A percentile compares a stretch with the other conserved stretches of the same genome.
phyloP scores from a whole-genome alignment of 2,329 filamentous ascomycete species.

The Xylaria sp. region DNA sequence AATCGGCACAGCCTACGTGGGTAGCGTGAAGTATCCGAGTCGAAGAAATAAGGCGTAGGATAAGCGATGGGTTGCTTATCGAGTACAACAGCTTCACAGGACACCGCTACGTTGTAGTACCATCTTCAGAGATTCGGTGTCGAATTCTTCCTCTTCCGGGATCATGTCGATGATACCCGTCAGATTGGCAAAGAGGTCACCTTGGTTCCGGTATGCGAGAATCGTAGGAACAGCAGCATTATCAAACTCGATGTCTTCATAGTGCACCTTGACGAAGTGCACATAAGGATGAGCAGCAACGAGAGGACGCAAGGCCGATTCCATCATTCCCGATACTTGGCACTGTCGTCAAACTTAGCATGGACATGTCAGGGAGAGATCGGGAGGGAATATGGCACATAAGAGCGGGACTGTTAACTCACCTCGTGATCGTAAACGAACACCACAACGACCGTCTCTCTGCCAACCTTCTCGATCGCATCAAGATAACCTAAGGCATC shows the following conservation, averaged over 20 bases:
- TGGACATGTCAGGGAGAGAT: slow-evolving; percentile 13
- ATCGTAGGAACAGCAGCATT: slow-evolving; percentile 87
- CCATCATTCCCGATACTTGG: slow-evolving; percentile 80
- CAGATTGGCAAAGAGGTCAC: slow-evolving; percentile 90
- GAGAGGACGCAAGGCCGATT: slow-evolving; percentile 79
- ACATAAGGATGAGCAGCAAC: slow-evolving; percentile 76
- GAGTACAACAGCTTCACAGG: slow-evolving; percentile 52
- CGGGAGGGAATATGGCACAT: neutral
- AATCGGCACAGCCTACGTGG: slow-evolving; percentile 23
- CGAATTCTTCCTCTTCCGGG: slow-evolving; percentile 73
- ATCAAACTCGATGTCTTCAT: slow-evolving; percentile 94
- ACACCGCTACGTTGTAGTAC: slow-evolving; percentile 66
- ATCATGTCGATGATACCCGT: slow-evolving; percentile 90
- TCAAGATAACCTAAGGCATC: slow-evolving; percentile 95
- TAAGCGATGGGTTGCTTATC: neutral
- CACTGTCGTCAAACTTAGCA: slow-evolving; percentile 67
- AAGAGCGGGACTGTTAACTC: slow-evolving; percentile 50
- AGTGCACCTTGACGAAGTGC: slow-evolving; percentile 91
- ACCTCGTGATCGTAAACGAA: slow-evolving; percentile 93
- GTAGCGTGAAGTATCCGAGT: slow-evolving; percentile 6
- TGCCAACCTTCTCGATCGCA: slow-evolving; percentile 88
- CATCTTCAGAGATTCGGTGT: slow-evolving; percentile 62
- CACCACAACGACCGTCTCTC: slow-evolving; percentile 87
- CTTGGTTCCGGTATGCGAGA: slow-evolving; percentile 85
- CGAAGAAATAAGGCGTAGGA: neutral